Evolutionary conservation across 371 early-diverging fungal genomes (phyloP).

Genomic region (Mucor indicus): DNA sequence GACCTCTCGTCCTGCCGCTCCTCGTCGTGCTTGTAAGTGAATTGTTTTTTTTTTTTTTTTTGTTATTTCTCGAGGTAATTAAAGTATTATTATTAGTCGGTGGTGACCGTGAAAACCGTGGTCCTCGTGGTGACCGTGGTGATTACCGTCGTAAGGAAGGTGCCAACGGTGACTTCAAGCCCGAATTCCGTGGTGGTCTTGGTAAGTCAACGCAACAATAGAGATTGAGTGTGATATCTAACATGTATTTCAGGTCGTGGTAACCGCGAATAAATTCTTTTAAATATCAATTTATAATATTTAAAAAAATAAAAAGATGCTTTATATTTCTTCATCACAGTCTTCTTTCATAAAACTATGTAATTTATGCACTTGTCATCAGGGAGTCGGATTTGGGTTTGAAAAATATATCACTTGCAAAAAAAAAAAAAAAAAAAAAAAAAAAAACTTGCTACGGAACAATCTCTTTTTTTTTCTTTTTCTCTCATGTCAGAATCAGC

Average conservation of each 20-base stretch:
- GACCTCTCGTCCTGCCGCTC: slow-evolving; percentile 69
- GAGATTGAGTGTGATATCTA: neutral
- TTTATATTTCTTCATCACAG: too few species aligned
- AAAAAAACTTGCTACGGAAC: too few species aligned
- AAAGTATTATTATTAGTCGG: slow-evolving; percentile 10
- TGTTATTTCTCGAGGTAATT: neutral
- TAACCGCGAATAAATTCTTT: slow-evolving; percentile 37
- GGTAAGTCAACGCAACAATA: slow-evolving; percentile 30
- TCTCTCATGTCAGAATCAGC: neutral
- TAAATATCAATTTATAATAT: slow-evolving; percentile 8
- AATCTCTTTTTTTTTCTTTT: neutral
- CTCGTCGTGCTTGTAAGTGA: slow-evolving; percentile 56
- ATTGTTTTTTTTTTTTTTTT: neutral
- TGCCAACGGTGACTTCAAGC: slow-evolving; percentile 86
- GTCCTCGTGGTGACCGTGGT: slow-evolving; percentile 71
- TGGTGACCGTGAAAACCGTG: slow-evolving; percentile 55
- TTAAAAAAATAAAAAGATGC: too few species aligned
- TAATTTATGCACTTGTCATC: too few species aligned
- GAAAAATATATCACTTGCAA: too few species aligned
- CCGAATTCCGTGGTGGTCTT: slow-evolving; percentile 87
- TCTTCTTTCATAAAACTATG: too few species aligned
- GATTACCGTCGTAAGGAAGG: slow-evolving; percentile 91
- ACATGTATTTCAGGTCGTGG: slow-evolving; percentile 24
- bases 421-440: too few species aligned
- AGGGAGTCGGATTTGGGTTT: too few species aligned